Evolutionary conservation across 768 basidiomycete genomes (phyloP).

Genomic region (Plicaturopsis crispa): DNA sequence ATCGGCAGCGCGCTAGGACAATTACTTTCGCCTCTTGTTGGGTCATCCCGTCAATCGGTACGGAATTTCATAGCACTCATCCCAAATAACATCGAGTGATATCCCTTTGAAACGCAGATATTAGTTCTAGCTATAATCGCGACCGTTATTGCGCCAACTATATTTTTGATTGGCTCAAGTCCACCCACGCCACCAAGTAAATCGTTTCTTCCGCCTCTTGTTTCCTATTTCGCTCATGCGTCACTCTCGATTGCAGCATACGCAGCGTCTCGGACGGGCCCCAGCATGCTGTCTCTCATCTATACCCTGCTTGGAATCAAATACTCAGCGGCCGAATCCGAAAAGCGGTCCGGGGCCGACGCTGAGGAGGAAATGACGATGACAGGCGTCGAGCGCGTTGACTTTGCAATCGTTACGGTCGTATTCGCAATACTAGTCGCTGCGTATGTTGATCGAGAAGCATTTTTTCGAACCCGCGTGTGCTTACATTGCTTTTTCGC

Average conservation of each 20-base stretch:
- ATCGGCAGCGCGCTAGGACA: conserved; percentile 70
- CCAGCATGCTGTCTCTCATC: conserved; percentile 44
- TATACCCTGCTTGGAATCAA: conserved; percentile 43
- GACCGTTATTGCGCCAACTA: neutral
- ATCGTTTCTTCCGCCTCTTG: conserved; percentile 1
- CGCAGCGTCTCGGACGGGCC: conserved; percentile 55
- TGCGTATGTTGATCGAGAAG: too few species aligned
- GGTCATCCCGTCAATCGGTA: conserved; percentile 51
- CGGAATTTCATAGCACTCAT: conserved; percentile 12
- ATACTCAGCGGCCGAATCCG: too few species aligned
- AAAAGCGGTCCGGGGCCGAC: conserved; percentile 9
- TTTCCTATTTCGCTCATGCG: conserved; percentile 3
- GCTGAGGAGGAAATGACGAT: conserved; percentile 41
- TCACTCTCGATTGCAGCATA: conserved; percentile 37
- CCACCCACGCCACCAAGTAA: conserved; percentile 27
- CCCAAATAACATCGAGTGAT: neutral
- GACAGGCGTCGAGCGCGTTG: conserved; percentile 57
- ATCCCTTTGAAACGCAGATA: neutral
- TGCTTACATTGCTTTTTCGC: too few species aligned
- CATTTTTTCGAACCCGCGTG: too few species aligned
- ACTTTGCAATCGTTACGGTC: conserved; percentile 52
- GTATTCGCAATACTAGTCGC: conserved; percentile 63
- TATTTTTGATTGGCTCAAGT: neutral
- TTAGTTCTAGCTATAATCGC: neutral
- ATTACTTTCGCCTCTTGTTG: conserved; percentile 58